These are phyloP conservation scores for Xylaria sp. DNA, from an alignment of 2,329 filamentous ascomycete species.

Conservation along the genomic window DNA sequence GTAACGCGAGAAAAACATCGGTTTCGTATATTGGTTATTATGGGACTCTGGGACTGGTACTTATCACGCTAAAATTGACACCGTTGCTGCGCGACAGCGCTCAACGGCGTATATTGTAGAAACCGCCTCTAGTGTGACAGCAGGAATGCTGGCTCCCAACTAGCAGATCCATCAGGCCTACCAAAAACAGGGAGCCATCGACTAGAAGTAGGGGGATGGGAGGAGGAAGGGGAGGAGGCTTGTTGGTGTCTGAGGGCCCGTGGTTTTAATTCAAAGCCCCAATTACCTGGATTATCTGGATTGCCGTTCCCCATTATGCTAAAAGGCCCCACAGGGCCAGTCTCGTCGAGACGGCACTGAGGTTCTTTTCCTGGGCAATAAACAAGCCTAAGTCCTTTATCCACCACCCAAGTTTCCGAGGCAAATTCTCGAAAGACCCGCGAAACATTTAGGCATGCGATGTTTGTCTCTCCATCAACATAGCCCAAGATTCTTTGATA, in stretches of 20 bases:
- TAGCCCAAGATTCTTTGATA: constrained; percentile 11
- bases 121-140: background rate
- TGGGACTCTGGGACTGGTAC: too few relatives aligned
- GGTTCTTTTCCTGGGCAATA: constrained; percentile 4
- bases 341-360: background rate
- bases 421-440: constrained; percentile 15
- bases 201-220: too few relatives aligned
- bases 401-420: constrained; percentile 14
- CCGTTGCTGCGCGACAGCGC: too few relatives aligned
- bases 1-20: too few relatives aligned
- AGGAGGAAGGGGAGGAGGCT: too few relatives aligned
- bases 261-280: too few relatives aligned
- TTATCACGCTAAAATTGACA: too few relatives aligned
- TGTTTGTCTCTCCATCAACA: constrained; percentile 15
- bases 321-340: background rate
- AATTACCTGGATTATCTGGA: too few relatives aligned
- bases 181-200: background rate
- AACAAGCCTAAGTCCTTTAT: constrained; percentile 8
- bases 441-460: constrained; percentile 19
- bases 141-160: background rate
- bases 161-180: constrained; percentile 21
- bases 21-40: too few relatives aligned
- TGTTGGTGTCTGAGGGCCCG: too few relatives aligned
- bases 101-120: too few relatives aligned
- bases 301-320: too few relatives aligned